phyloP scores from a whole-genome alignment of 768 basidiomycete genomes.

The Auriscalpium orientale region DNA sequence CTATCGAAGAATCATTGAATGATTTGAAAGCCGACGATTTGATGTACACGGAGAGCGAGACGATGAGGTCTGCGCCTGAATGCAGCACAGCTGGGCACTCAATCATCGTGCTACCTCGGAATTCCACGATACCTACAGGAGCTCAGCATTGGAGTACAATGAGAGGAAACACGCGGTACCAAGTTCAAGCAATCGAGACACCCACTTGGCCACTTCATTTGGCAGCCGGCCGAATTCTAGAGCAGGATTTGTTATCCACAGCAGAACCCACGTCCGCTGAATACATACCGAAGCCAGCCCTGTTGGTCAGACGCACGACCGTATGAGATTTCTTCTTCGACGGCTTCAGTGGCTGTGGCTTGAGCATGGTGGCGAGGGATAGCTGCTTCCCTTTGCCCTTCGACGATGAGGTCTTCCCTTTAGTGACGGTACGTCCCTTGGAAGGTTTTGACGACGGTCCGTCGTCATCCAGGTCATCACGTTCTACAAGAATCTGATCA shows the following conservation, averaged over 20 bases:
- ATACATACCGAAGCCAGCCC: conserved; percentile 52
- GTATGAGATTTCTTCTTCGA: conserved; percentile 54
- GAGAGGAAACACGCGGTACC: conserved; percentile 30
- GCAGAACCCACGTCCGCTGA: not conserved
- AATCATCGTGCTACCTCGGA: conserved; percentile 62
- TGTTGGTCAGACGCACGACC: conserved; percentile 61
- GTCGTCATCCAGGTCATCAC: conserved; percentile 40
- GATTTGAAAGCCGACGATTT: conserved; percentile 60
- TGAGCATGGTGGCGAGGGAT: conserved; percentile 59
- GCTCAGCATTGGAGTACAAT: not conserved
- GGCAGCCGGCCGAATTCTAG: conserved; percentile 78
- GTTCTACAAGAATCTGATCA: conserved; percentile 52
- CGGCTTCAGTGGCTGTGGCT: conserved; percentile 40
- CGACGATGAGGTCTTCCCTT: conserved; percentile 23
- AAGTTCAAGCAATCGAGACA: conserved; percentile 65
- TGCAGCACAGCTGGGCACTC: conserved; percentile 68
- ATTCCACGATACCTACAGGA: conserved; percentile 50
- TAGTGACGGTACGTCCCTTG: conserved; percentile 13
- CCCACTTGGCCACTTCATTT: conserved; percentile 63
- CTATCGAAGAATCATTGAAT: conserved; percentile 26
- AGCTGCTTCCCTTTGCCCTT: conserved; percentile 47
- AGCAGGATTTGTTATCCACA: not conserved
- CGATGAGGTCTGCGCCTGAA: conserved; percentile 70
- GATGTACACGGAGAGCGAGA: conserved; percentile 69
- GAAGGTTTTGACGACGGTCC: conserved; percentile 3